Evolutionary conservation across 1,284 basidiomycete genomes (phyloP).

Genomic region (Cutaneotrichosporon cutaneum): DNA sequence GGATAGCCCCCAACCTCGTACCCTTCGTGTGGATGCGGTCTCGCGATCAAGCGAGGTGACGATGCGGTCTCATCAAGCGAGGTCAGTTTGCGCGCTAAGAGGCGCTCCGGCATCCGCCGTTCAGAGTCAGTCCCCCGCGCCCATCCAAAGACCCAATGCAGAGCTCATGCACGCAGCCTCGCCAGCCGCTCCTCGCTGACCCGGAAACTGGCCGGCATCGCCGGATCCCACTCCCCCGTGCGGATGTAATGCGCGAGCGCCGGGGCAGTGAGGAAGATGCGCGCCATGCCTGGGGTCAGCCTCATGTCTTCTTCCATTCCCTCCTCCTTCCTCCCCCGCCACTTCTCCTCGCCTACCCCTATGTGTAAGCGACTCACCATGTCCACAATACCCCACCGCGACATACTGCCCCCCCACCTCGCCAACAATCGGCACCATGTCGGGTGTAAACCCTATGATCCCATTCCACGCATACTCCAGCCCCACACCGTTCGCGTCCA

Average conservation of each 20-base stretch:
- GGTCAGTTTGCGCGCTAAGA: no score
- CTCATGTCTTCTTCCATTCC: not conserved
- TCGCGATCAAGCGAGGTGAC: no score
- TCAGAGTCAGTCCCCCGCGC: no score
- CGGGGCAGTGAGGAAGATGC: slow-evolving; percentile 48
- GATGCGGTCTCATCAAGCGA: no score
- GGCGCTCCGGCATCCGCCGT: no score
- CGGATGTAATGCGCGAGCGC: slow-evolving; percentile 35
- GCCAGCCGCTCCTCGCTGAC: slow-evolving; percentile 34
- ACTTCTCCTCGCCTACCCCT: not conserved
- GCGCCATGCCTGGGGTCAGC: slow-evolving; percentile 37
- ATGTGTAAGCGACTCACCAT: slow-evolving; percentile 39
- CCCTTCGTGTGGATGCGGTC: no score
- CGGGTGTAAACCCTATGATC: slow-evolving; percentile 44
- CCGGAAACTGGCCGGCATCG: slow-evolving; percentile 38
- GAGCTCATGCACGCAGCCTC: slow-evolving; percentile 19
- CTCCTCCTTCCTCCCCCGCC: no score
- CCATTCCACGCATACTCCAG: slow-evolving; percentile 46
- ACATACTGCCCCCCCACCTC: slow-evolving; percentile 39
- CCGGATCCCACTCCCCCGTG: slow-evolving; percentile 35
- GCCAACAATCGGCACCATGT: slow-evolving; percentile 43
- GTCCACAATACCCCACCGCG: slow-evolving; percentile 44
- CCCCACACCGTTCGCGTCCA: slow-evolving; percentile 24
- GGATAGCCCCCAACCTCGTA: no score
- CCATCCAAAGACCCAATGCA: no score